Evolutionary conservation across 331 rosid species (phyloP).

Genomic region (Quercus tomentella): DNA sequence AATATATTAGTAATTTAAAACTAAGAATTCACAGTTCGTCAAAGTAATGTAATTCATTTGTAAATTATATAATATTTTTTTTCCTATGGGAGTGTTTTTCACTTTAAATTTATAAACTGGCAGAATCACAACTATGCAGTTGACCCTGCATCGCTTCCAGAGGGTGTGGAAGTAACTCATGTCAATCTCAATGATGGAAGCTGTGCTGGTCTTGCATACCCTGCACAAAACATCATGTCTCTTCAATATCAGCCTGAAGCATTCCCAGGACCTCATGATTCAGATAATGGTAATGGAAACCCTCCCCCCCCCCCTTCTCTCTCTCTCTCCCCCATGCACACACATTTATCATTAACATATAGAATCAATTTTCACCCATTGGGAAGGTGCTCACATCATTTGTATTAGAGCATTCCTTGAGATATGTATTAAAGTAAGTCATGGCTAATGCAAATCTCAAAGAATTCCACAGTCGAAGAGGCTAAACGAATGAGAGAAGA

Average conservation of each 20-base stretch:
- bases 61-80: background rate
- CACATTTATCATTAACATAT: too few relatives aligned
- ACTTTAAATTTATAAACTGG: constrained; percentile 16
- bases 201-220: constrained; percentile 84
- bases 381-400: background rate
- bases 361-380: background rate
- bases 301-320: background rate
- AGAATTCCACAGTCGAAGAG: too few relatives aligned
- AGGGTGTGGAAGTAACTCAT: constrained; percentile 79
- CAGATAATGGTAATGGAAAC: constrained; percentile 59
- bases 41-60: background rate
- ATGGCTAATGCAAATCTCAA: too few relatives aligned
- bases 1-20: background rate
- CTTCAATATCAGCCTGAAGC: constrained; percentile 97
- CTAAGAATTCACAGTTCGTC: background rate
- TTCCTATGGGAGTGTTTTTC: background rate
- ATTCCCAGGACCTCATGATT: constrained; percentile 94
- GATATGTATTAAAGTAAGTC: background rate
- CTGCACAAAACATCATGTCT: constrained; percentile 66
- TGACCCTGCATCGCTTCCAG: constrained; percentile 66
- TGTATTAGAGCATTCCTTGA: background rate
- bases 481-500: too few relatives aligned
- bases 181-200: constrained; percentile 83
- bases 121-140: constrained; percentile 92
- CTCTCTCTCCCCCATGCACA: background rate